These are phyloP conservation scores for Blepharisma japonicum DNA, from an alignment of 73 alveolate genomes.

Conservation along the genomic window DNA sequence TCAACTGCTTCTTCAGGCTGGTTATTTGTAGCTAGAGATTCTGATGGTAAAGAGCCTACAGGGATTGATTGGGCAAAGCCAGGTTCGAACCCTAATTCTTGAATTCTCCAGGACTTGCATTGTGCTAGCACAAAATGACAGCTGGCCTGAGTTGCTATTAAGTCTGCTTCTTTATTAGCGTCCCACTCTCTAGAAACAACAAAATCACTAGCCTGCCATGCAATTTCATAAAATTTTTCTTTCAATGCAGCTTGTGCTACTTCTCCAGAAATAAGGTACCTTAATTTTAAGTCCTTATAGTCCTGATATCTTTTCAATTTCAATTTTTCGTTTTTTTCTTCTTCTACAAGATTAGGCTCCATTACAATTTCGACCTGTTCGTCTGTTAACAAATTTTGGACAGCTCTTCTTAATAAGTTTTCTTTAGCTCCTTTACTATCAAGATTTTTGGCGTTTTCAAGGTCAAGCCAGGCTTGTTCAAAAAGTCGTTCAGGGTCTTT, in stretches of 20 bases:
- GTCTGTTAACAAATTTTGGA: conserved; percentile 62
- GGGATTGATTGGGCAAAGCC: conserved; percentile 73
- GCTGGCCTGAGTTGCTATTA: conserved; percentile 86
- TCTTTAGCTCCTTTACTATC: conserved; percentile 86
- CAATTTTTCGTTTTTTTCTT: conserved; percentile 79
- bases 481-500: conserved; percentile 86
- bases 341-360: conserved; percentile 84
- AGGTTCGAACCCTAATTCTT: conserved; percentile 86
- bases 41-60: conserved; percentile 74
- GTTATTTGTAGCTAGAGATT: conserved; percentile 57
- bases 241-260: conserved; percentile 77
- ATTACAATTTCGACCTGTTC: conserved; percentile 75
- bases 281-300: conserved; percentile 76
- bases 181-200: conserved; percentile 78
- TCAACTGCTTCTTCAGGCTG: conserved; percentile 73
- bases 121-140: conserved; percentile 81
- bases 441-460: conserved; percentile 91
- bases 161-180: conserved; percentile 84
- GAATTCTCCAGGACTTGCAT: conserved; percentile 82
- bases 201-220: conserved; percentile 75
- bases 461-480: conserved; percentile 87
- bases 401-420: conserved; percentile 78
- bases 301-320: conserved; percentile 64
- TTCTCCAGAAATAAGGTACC: conserved; percentile 68
- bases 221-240: conserved; percentile 80